Evolutionary conservation across 2,329 filamentous ascomycete genomes (phyloP).

Genomic region (Pseudophaeomoniella oleicola): DNA sequence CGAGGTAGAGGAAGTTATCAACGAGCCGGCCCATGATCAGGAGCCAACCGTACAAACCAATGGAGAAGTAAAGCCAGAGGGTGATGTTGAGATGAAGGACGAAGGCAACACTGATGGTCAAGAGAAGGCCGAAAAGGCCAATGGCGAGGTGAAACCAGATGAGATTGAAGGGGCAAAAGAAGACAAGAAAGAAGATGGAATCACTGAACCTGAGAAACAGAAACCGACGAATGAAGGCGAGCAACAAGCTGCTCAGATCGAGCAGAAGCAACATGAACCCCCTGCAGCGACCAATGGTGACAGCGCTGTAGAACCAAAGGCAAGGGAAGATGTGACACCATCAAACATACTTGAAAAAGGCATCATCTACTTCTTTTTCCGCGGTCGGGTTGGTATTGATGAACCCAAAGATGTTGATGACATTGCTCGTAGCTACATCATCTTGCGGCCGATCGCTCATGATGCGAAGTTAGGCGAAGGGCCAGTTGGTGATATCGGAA

Average conservation of each 20-base stretch:
- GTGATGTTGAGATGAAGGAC: no score
- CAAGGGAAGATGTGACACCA: slow-evolving; percentile 36
- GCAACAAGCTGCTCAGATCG: slow-evolving; percentile 5
- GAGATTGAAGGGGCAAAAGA: slow-evolving; percentile 6
- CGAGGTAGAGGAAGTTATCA: slow-evolving; percentile 16
- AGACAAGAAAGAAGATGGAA: slow-evolving; percentile 5
- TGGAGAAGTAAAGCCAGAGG: slow-evolving; percentile 3
- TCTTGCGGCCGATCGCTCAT: slow-evolving; percentile 57
- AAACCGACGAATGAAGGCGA: slow-evolving; percentile 1
- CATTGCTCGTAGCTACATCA: slow-evolving; percentile 63
- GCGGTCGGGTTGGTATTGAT: slow-evolving; percentile 59
- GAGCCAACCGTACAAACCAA: slow-evolving; percentile 9
- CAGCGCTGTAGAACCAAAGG: slow-evolving; percentile 32
- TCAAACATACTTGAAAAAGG: slow-evolving; percentile 70
- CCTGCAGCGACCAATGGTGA: slow-evolving; percentile 12
- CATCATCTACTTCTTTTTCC: slow-evolving; percentile 81
- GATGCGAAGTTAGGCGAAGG: slow-evolving; percentile 55
- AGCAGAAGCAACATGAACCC: slow-evolving; percentile 3
- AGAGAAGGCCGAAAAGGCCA: slow-evolving; percentile 6
- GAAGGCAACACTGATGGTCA: slow-evolving; percentile 3
- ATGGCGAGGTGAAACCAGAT: slow-evolving; percentile 3
- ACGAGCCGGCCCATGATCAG: slow-evolving; percentile 1
- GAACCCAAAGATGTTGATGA: slow-evolving; percentile 56
- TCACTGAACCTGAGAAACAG: slow-evolving; percentile 7
- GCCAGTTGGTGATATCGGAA: slow-evolving; percentile 37